Percentiles rank a stretch among this genome's conserved stretches.
phyloP scores from a whole-genome alignment of 352 stramenopile genomes.

The Thalassiosira sp. region DNA sequence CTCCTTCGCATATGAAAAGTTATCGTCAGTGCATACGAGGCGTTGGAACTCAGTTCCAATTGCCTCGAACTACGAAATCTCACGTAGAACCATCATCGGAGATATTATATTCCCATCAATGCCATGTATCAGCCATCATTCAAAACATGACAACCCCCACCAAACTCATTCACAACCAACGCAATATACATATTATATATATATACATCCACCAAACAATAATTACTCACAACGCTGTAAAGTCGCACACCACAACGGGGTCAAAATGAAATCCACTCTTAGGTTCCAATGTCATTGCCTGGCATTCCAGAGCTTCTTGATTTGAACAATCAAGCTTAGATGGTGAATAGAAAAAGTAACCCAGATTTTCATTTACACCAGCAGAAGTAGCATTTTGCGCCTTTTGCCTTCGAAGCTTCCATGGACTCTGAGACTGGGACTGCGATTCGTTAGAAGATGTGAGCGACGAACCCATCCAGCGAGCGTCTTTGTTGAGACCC shows the following conservation, averaged over 20 bases:
- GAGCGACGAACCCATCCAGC: slow-evolving; percentile 23
- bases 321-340: slow-evolving; percentile 72
- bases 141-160: too few species aligned
- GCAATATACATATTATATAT: too few species aligned
- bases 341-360: slow-evolving; percentile 84
- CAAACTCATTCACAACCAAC: too few species aligned
- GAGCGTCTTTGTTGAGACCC: slow-evolving; percentile 43
- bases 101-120: too few species aligned
- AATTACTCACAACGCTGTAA: too few species aligned
- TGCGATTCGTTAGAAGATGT: slow-evolving; percentile 47
- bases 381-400: background rate
- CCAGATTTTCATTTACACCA: slow-evolving; percentile 16
- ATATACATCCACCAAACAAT: too few species aligned
- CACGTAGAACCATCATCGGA: too few species aligned
- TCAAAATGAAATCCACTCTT: slow-evolving; percentile 94
- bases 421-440: slow-evolving; percentile 78
- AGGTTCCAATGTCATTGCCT: slow-evolving; percentile 88
- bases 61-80: too few species aligned
- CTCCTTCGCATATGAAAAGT: too few species aligned
- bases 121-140: too few species aligned
- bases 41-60: too few species aligned
- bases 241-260: slow-evolving; percentile 98
- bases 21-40: too few species aligned
- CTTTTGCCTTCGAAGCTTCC: slow-evolving; percentile 62
- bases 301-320: slow-evolving; percentile 82